Evolutionary conservation across 2,329 filamentous ascomycete genomes (phyloP), one percentile per base, ranked within the genome.

Genomic region (Talaromyces sp.): DNA sequence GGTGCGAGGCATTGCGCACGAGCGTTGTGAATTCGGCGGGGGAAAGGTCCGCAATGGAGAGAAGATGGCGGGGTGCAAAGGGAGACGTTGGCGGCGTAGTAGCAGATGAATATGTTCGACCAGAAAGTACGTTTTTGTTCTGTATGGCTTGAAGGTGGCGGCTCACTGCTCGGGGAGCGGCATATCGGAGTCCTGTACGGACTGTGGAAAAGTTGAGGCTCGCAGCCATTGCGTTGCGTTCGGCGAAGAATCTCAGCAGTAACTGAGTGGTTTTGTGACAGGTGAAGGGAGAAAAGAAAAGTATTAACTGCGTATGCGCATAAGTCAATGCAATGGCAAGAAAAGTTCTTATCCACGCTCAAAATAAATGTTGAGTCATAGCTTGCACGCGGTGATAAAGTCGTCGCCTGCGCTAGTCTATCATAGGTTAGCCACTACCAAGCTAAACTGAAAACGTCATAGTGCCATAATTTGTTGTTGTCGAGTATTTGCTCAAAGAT

Each of bases 21-120:
- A 99, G 84, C 26, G 85, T 86, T 35, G 87, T 85, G 69, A 99
- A 86, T 77, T 99, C 95, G 52, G 82, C 78, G 7, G 91, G 83
- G 1, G 87, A 87, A 61, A 99, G 84, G 72, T 99, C 93, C 58
- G 87, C 87, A 70, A 97, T 96, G 58, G 92, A 96, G 77, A 97
- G 88, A 57, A 99, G 82, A 81, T 98, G 93, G 66, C 95, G 89
- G 55, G 91, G 89, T 21, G 84, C 80, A 69, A 84, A 84, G 11
- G 84, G 81, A 6, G 84, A 84, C 58, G 80, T 82, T 26, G 71
- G 69, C 29, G 78, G 77, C 52, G 74, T 67, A 26, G 59, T 51
- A 55, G 67, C 64, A 58, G 71, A 69, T 63, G 69, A 71, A 65
- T 74, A 76, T 64, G 64, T 70, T 68, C 71, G 73, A 63, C 49